Evolutionary conservation across 345 rosid genomes (phyloP), one percentile per base, ranked within the genome.

Genomic region (Euphorbia lathyris): DNA sequence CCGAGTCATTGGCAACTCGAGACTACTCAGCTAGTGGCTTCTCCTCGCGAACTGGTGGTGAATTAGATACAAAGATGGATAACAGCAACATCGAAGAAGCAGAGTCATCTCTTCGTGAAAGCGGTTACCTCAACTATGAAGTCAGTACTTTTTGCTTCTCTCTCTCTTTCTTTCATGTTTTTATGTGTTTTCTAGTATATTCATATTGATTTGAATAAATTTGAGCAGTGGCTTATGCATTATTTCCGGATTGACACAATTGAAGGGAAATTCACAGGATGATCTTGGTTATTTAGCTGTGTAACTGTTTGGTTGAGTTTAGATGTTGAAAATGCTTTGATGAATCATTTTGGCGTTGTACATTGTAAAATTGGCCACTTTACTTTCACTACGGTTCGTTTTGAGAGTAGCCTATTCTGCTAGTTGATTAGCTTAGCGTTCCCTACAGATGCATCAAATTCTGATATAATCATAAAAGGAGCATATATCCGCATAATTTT

Each of bases 81-180:
- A 83, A 78, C 60, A 89, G 89, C 74, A 89, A 86, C 77, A 89
- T 89, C 58, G 94, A 89, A 75, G 91, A 89, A 81, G 94, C 94
- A 0, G 94, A 89, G 78, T 89, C 88, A 42, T 81, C 91, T 69
- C 91, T 89, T 70, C 89, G 94, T 1, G 94, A 89, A 71, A 89
- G 91, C n/a, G 91, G 94, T 62, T 86, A 80, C 70, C 86, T 89
- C 53, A 89, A 86, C 84, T 86, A 89, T 65, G 94, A 89, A 88
- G 94, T 86, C 27, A 9, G 86, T 47, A 34, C 22, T 5, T 45
- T 43, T 69, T 69, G 9, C 67, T 67, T 60, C 45, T 29, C 22
- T 60, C 45, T 29, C 22, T 26, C 5, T 7, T 65, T 67, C 26
- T 16, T 32, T 48, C 2, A 32, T 22, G 14, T 7, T 7, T 58